Base-by-base conservation (phyloP, 768 basidiomycete genomes). In the Rhodotorula babjevae region DNA sequence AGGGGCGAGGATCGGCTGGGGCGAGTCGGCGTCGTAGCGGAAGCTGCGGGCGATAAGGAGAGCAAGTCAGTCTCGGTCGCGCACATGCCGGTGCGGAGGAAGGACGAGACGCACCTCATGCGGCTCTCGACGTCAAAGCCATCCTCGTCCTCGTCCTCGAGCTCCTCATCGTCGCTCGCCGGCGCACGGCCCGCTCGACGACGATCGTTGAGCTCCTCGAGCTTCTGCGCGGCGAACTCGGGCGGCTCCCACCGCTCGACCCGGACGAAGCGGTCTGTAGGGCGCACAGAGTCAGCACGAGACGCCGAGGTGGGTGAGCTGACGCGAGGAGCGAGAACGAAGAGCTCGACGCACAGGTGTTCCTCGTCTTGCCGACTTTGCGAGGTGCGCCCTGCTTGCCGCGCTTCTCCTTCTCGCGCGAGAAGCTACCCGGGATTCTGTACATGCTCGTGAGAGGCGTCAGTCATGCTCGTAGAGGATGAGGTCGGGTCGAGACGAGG, bases 161-260 rank as follows among this genome's bases (percentile, higher is more conserved):
- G 7, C 3, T 9, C 19, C 47, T 55, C 62, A 0, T 36, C 56
- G 4, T 65, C 65, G 36, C n/a, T 55, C 12, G 44, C 46, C 23
- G 31, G 18, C 21, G 21, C 29, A 33, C 19, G 57, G 50, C 42
- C 57, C 36, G 25, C 58, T 16, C 21, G 40, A n/a, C 67, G 12
- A 14, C 61, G 36, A 31, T 68, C 74, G 18, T 74, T 57, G 67
- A 72, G 65, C 42, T 65, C 63, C 40, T 52, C 40, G 15, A 72
- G n/a, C 5, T 61, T 74, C 18, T 44, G 60, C 23, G 66, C 65
- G 0, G 65, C 42, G 2, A 25, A 18, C 5, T 71, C 61, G 4
- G 52, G 23, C 36, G 65, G 70, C 40, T 77, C 76, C 78, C 78
- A 78, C 0, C 68, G 70, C 58, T 78, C 78, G 59, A 78, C 53